Conservation (phyloP, 495 filamentous ascomycete genomes). For the Aspergillus conjunctus region DNA sequence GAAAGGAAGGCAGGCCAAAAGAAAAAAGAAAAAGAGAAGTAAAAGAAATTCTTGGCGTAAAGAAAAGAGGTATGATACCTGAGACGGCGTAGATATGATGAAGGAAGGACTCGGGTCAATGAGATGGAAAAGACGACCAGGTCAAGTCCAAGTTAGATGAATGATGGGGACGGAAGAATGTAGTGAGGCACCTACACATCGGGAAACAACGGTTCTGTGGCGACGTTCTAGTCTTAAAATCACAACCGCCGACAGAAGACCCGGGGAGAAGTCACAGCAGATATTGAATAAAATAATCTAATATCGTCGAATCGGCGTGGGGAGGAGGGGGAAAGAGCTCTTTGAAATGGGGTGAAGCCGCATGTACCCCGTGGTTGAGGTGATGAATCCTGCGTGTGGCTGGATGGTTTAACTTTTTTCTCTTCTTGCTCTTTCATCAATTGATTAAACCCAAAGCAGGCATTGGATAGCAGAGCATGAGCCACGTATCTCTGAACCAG, state of each 20-base stretch:
- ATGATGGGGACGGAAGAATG: constrained; percentile 6
- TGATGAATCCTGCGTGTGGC: background rate
- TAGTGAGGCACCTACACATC: constrained; percentile 25
- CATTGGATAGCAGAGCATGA: background rate
- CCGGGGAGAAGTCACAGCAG: background rate
- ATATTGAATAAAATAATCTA: background rate
- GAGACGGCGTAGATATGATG: constrained; percentile 10
- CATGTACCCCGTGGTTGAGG: background rate
- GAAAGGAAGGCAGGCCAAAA: background rate
- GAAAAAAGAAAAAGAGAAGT: constrained; percentile 16
- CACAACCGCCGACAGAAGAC: constrained; percentile 13
- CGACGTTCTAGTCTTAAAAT: constrained; percentile 15
- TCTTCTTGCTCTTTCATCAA: background rate
- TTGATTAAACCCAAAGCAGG: background rate
- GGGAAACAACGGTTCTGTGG: constrained; percentile 21
- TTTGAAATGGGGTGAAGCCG: background rate
- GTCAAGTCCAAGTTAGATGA: constrained; percentile 1
- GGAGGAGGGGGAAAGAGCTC: background rate
- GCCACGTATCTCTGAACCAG: constrained; percentile 9
- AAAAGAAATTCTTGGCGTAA: constrained; percentile 8
- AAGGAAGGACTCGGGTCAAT: constrained; percentile 3
- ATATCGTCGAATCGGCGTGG: background rate
- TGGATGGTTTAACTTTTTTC: constrained; percentile 1
- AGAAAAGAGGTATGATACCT: constrained; percentile 12
- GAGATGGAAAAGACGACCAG: background rate